Evolutionary conservation across 2,329 filamentous ascomycete species (phyloP).

Genomic region (Talaromyces sp.): DNA sequence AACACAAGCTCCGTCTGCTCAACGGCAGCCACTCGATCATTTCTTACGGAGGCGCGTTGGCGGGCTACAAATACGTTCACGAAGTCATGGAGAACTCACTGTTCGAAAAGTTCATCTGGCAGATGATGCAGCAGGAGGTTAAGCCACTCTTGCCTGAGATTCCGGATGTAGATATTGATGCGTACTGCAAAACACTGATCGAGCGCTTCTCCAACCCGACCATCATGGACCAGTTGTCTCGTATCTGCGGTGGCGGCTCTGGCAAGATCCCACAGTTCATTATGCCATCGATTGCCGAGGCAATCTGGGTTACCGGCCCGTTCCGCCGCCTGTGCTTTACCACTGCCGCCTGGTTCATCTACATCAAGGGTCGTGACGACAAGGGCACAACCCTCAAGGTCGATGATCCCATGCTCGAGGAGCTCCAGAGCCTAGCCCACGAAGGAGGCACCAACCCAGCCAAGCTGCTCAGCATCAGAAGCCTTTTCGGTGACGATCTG

Average conservation of each 20-base stretch:
- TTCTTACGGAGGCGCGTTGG: conserved; percentile 47
- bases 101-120: conserved; percentile 45
- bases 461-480: conserved; percentile 42
- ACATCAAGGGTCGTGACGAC: conserved; percentile 48
- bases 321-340: conserved; percentile 46
- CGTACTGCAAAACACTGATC: conserved; percentile 49
- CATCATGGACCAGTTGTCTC: conserved; percentile 51
- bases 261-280: conserved; percentile 49
- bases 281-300: conserved; percentile 34
- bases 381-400: conserved; percentile 33
- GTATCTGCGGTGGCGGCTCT: conserved; percentile 47
- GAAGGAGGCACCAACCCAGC: conserved; percentile 39
- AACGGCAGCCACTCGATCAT: conserved; percentile 50
- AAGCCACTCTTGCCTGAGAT: conserved; percentile 49
- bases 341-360: conserved; percentile 47
- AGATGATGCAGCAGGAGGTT: conserved; percentile 53
- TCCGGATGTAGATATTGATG: conserved; percentile 45
- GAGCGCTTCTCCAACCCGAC: conserved; percentile 53
- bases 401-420: conserved; percentile 47
- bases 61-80: conserved; percentile 50
- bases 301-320: conserved; percentile 41
- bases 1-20: conserved; percentile 52
- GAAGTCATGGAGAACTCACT: conserved; percentile 47
- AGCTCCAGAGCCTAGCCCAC: conserved; percentile 42
- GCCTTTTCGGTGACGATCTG: conserved; percentile 48